These are phyloP conservation scores for Boletales sp. DNA, from an alignment of 768 basidiomycete genomes.

Conservation along the genomic window DNA sequence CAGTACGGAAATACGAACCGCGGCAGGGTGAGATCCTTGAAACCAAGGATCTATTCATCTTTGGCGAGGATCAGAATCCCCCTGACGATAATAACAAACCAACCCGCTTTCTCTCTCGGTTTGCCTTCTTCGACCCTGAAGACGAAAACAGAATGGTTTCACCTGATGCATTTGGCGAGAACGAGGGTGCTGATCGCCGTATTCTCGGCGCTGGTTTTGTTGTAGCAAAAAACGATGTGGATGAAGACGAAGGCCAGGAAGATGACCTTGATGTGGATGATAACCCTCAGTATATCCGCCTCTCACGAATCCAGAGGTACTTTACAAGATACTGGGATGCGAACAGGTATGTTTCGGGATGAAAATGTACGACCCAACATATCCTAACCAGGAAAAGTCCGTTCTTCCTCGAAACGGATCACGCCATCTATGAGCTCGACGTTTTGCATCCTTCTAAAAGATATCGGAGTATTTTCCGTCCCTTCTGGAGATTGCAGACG, in stretches of 20 bases:
- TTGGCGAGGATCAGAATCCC: conserved; percentile 41
- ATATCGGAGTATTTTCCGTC: conserved; percentile 41
- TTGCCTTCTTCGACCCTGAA: conserved; percentile 56
- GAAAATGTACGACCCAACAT: not conserved
- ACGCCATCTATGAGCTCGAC: conserved; percentile 60
- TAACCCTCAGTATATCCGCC: conserved; percentile 39
- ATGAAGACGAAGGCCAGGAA: conserved; percentile 64
- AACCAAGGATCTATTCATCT: conserved; percentile 31
- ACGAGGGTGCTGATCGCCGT: conserved; percentile 35
- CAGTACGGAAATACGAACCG: conserved; percentile 40
- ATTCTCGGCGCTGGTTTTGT: conserved; percentile 59
- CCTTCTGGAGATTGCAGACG: conserved; percentile 50
- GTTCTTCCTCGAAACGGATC: conserved; percentile 60
- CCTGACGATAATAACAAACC: conserved; percentile 45
- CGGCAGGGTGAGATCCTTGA: conserved; percentile 35
- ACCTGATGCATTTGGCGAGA: conserved; percentile 46
- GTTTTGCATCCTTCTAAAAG: conserved; percentile 34
- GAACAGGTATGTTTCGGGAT: conserved; percentile 43
- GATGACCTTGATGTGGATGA: conserved; percentile 39
- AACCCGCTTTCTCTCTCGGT: conserved; percentile 54
- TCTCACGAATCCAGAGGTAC: conserved; percentile 46
- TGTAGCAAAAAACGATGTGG: conserved; percentile 42
- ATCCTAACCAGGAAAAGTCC: conserved; percentile 38
- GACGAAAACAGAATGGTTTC: conserved; percentile 45
- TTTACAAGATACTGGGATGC: conserved; percentile 48